phyloP scores from a whole-genome alignment of 805 yeast species.

The Wickerhamomyces subpelliculosus region DNA sequence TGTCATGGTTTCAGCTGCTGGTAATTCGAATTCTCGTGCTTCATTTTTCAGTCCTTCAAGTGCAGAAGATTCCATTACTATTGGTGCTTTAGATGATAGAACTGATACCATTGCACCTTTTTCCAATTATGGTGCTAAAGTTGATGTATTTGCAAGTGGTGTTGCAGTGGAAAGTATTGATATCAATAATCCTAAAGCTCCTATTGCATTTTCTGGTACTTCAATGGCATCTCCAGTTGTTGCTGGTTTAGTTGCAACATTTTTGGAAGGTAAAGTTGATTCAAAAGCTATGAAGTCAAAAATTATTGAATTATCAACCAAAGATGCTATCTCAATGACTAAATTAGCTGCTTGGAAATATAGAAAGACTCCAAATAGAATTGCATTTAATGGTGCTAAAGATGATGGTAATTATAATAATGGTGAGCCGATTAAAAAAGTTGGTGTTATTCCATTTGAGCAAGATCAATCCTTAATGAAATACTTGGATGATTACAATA shows the following conservation, averaged over 20 bases:
- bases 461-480: neutral
- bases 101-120: slow-evolving; percentile 62
- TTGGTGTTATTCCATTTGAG: too few species aligned
- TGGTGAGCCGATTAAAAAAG: too few species aligned
- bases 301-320: slow-evolving; percentile 37
- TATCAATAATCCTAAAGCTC: slow-evolving; percentile 14
- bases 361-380: slow-evolving; percentile 49
- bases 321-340: slow-evolving; percentile 21
- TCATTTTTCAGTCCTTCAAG: slow-evolving; percentile 78
- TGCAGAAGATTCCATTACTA: slow-evolving; percentile 57
- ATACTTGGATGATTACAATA: neutral
- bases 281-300: slow-evolving; percentile 32
- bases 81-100: slow-evolving; percentile 80
- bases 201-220: slow-evolving; percentile 48
- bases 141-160: slow-evolving; percentile 76
- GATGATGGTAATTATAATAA: too few species aligned
- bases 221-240: slow-evolving; percentile 71
- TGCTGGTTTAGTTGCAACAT: slow-evolving; percentile 50
- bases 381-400: slow-evolving; percentile 35
- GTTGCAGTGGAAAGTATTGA: slow-evolving; percentile 50
- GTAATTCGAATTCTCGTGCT: slow-evolving; percentile 68
- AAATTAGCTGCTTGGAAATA: slow-evolving; percentile 28
- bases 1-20: slow-evolving; percentile 74
- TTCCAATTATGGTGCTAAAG: slow-evolving; percentile 83
- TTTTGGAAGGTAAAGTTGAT: slow-evolving; percentile 36